Evolutionary conservation across 1,139 yeast species (phyloP), one percentile per base, ranked within the genome.

Genomic region (Hansenula lynferdii): DNA sequence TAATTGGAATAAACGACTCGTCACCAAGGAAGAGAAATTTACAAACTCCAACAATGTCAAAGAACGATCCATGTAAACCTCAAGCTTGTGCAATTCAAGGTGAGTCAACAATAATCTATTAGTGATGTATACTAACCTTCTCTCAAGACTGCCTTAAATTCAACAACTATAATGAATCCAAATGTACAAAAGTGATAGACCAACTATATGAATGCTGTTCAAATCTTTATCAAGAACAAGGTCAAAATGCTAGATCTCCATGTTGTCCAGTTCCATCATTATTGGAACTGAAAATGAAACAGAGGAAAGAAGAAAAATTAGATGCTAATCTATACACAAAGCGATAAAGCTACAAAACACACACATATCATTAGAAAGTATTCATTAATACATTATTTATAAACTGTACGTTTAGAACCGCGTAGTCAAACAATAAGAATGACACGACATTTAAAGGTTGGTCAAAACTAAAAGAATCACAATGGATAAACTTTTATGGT

Each of bases 391-490:
- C 12, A 23, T 8, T 23, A 23, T 8, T 23, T 8, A 23, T n/a
- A n/a, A n/a, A n/a, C n/a, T 79, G 82, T 79, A 59, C 66, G 83
- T 78, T 75, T 72, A 72, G 81, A 77, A 73, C 86, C 82, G 85
- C 85, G 77, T 72, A 70, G 77, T 67, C 68, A 62, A 58, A 60
- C 68, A 67, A 67, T 53, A 43, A 47, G 54, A 56, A 54, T 61
- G 68, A 68, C 81, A 74, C 84, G 85, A 76, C 85, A 65, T 46
- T 56, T 63, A 57, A 60, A 66, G 28, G 77, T 78, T 77, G 76
- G 76, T 63, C 64, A 65, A 69, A 76, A 76, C 74, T 42, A 44
- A 39, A 40, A 34, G 9, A 5, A 17, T 15, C 20, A 18, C 28
- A 5, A 15, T 22, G 20, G 27, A 30, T 16, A 11, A 22, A 16